Evolutionary conservation across 108 stramenopile genomes (phyloP), one percentile per base, ranked within the genome.

Genomic region (Nitzschia palea): DNA sequence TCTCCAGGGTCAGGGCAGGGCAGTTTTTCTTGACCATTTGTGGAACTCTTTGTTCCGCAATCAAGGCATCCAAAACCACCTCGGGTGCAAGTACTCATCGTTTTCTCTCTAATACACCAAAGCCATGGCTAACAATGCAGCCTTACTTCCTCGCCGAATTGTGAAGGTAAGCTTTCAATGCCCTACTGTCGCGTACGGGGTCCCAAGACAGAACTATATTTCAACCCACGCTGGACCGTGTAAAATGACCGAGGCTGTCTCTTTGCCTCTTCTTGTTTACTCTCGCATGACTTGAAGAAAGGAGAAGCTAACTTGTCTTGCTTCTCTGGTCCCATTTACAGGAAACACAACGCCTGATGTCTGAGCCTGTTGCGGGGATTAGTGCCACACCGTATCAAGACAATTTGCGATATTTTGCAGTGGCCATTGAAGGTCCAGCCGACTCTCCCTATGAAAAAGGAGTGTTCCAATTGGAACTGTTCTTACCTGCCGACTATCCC

Each of bases 401-500:
- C 67, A 99, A 99, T 78, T 77, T 97, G 22, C 91, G 99, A 45
- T 97, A 99, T 77, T 99, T 99, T 73, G 90, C 94, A 37, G 99
- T 98, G 8, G 91, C 91, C 3, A 94, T 99, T 68, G 93, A 95
- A 59, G 99, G 99, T 3, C 97, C 99, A 14, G 59, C 70, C 23
- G 97, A 96, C 45, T 94, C 96, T 18, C 96, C 97, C 5, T 99
- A 98, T 73, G 95, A 96, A 60, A 74, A 87, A 51, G 91, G 93
- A 28, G 86, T 93, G 26, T 95, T 95, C 79, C 91, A 96, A 62
- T 75, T 99, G 55, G 97, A 98, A 85, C 83, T 98, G 1, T 98
- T 98, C 74, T 75, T 99, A 5, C 97, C 99, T 0, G 82, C 93
- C 18, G 99, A 99, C 72, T 99, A 99, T 74, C 99, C 99, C 36